Evolutionary conservation across 257 asterid species (phyloP), one percentile per base, ranked within the genome.

Genomic region (Solanum corneliomulleri): DNA sequence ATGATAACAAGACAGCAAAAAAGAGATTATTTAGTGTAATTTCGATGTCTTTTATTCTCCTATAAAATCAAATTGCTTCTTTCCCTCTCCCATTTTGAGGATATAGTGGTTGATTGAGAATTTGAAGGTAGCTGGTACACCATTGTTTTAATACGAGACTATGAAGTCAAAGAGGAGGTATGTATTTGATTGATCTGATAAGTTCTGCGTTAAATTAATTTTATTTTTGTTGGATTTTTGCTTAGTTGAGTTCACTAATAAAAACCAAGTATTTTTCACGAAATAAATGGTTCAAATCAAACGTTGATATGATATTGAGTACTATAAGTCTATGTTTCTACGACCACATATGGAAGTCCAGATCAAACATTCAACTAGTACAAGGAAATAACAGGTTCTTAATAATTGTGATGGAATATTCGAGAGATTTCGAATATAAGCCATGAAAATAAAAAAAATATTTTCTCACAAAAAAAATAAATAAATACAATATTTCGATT

Each of bases 381-480:
- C 71, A 23, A 64, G 31, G 33, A n/a, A 64, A n/a, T 20, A 9
- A 9, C 27, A 60, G 68, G 11, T 9, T 21, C 68, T 8, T 58
- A 13, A 58, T 21, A 62, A 5, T 64, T 64, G 15, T 0, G 15
- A 0, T 25, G 9, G 0, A 25, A 13, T 62, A n/a, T 62, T 62
- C 1, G 16, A 62, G 31, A 62, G 7, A 62, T 62, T 4, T 10
- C 0, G 11, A 1, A 64, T 1, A 2, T 23, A 3, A 62, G 7
- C 4, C 27, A 4, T 23, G 3, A 62, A 62, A 23, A 62, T 60
- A 0, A 4, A 10, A 23, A 56, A 56, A 21, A 33, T 3, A 3
- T 3, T 3, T 31, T 31, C 33, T 31, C 33, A 31, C 33, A n/a
- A 3, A 0, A 31, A 31, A 29, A 31, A 31, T 29, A 3, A 23